Evolutionary conservation across 208 protist species (phyloP), one percentile per base, ranked within the genome.

Genomic region (Acanthamoeba castellanii): DNA sequence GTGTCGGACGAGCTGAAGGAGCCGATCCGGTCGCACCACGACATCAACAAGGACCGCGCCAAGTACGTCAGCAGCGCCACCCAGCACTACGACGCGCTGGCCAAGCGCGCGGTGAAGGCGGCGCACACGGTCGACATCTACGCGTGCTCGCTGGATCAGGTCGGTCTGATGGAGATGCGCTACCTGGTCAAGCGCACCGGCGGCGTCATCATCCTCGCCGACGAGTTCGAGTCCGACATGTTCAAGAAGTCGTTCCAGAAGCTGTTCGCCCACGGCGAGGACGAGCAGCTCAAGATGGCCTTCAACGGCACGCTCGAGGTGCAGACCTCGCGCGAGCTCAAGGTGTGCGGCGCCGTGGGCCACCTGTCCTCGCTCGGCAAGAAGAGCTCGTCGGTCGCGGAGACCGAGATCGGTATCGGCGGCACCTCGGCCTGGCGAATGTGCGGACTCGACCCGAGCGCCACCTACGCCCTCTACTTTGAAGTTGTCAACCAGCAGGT

Each of bases 111-210:
- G 61, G 98, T 99, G 32, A 94, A 95, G 32, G 98, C 98, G 57
- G 99, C 99, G 11, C 99, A 99, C 98, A 97, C 97, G 13, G 96
- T 99, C 45, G 99, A 99, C 96, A 98, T 99, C 81, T 99, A 99
- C 91, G 98, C 98, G 14, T 99, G 99, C 94, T 98, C 98, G 5
- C 96, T 99, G 20, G 99, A 99, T 96, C 99, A 99, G 97, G 96
- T 98, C 7, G 99, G 99, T 42, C 92, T 99, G 13, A 97, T 98
- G 16, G 99, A 99, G 97, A 99, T 99, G 98, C 98, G 96, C 81
- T 74, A 85, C 37, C 89, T 96, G 42, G 81, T 95, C n/a, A 94
- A 97, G 52, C 32, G 78, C 3, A 98, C 97, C 7, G 97, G 97
- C 50, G 96, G 96, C 72, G 74, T 96, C 32, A 97, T 99, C 78